A percentile compares a stretch with the other conserved stretches of the same genome.
phyloP scores from a whole-genome alignment of 2,329 filamentous ascomycete species.

The Calonectria fujianensis region DNA sequence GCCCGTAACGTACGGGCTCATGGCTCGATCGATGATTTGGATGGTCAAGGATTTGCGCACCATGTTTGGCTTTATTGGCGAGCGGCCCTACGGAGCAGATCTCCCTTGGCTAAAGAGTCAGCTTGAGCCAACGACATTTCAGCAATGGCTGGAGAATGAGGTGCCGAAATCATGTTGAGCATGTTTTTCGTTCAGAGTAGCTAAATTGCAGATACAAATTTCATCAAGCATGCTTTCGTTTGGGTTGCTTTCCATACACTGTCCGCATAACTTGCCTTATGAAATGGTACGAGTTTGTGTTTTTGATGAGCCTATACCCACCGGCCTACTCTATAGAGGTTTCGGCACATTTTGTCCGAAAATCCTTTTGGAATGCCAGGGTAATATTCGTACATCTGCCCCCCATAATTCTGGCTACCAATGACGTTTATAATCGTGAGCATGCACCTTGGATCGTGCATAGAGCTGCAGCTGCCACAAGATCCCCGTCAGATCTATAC shows the following conservation, averaged over 20 bases:
- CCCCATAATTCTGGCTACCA: neutral
- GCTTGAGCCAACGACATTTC: slow-evolving; percentile 49
- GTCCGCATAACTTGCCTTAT: neutral
- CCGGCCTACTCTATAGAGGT: neutral
- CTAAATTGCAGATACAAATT: neutral
- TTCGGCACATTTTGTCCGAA: neutral
- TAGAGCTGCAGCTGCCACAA: neutral
- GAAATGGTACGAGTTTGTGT: neutral
- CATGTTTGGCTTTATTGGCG: slow-evolving; percentile 50
- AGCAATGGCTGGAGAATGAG: slow-evolving; percentile 45
- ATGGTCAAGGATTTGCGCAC: slow-evolving; percentile 48
- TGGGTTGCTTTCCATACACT: neutral
- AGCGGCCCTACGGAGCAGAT: slow-evolving; percentile 50
- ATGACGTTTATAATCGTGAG: neutral
- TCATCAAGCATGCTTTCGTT: neutral
- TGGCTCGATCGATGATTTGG: slow-evolving; percentile 50
- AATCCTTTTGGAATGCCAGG: neutral
- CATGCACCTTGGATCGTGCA: neutral
- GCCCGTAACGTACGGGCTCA: slow-evolving; percentile 46
- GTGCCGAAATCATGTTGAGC: slow-evolving; percentile 26
- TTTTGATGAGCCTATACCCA: neutral
- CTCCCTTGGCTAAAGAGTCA: slow-evolving; percentile 45
- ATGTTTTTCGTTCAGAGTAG: neutral
- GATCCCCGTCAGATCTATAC: neutral
- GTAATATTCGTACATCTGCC: neutral